Evolutionary conservation across 305 asterid species (phyloP).

Genomic region (Solanum hybrid): DNA sequence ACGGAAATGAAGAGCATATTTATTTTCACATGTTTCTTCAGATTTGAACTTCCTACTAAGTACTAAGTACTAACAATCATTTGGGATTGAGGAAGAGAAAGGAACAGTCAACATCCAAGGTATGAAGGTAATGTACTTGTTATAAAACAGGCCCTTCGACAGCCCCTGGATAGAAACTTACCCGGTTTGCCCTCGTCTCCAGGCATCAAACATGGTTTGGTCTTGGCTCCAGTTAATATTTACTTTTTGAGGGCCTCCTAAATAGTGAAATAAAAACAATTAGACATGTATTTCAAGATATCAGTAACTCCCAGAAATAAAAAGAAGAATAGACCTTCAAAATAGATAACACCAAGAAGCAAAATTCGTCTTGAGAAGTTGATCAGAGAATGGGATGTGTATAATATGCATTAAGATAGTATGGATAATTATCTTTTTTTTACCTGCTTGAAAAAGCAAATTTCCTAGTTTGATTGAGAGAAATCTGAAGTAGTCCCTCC

Average conservation of each 20-base stretch:
- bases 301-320: neutral
- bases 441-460: conserved; percentile 75
- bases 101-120: neutral
- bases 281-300: neutral
- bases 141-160: neutral
- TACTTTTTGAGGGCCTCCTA: conserved; percentile 74
- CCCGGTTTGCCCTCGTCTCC: conserved; percentile 86
- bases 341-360: neutral
- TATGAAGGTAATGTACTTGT: neutral
- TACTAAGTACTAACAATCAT: neutral
- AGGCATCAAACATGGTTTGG: conserved; percentile 57
- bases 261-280: conserved; percentile 6
- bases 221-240: conserved; percentile 64
- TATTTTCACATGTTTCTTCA: neutral
- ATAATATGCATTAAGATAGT: neutral
- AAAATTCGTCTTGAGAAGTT: neutral
- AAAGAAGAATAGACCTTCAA: neutral
- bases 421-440: neutral
- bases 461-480: conserved; percentile 75
- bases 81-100: neutral
- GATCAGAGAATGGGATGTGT: neutral
- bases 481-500: conserved; percentile 96
- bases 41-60: neutral
- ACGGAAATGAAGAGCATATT: neutral
- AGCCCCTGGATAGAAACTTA: conserved; percentile 12